Evolutionary conservation across 2,329 filamentous ascomycete genomes (phyloP).

Genomic region (Dothistroma pini): DNA sequence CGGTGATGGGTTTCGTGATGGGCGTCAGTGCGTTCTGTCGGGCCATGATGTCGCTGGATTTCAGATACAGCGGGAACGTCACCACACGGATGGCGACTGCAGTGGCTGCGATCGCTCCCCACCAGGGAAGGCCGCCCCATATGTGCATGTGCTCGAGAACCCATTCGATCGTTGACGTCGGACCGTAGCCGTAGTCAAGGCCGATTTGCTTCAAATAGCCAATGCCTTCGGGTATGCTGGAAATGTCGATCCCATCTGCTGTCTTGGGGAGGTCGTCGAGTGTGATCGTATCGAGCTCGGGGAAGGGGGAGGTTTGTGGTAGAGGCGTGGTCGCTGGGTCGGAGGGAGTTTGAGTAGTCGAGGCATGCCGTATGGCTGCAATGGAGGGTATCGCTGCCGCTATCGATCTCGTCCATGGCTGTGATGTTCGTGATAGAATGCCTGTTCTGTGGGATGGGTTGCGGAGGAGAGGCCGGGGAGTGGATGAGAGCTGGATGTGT

Average conservation of each 20-base stretch:
- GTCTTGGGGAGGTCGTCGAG: slow-evolving; percentile 36
- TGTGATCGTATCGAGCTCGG: slow-evolving; percentile 33
- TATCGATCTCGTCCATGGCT: slow-evolving; percentile 15
- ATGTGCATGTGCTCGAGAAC: slow-evolving; percentile 79
- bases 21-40: slow-evolving; percentile 60
- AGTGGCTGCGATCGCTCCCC: slow-evolving; percentile 65
- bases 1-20: slow-evolving; percentile 53
- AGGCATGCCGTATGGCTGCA: slow-evolving; percentile 25
- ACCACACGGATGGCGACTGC: slow-evolving; percentile 61
- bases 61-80: slow-evolving; percentile 64
- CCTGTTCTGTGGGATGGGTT: slow-evolving; percentile 7
- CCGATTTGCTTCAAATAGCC: slow-evolving; percentile 82
- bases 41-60: slow-evolving; percentile 59
- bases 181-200: slow-evolving; percentile 81
- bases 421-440: slow-evolving; percentile 9
- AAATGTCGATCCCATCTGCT: slow-evolving; percentile 9
- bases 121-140: slow-evolving; percentile 74
- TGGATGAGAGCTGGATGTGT: slow-evolving; percentile 28
- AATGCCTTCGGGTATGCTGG: slow-evolving; percentile 63
- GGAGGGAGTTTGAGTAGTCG: slow-evolving; percentile 26
- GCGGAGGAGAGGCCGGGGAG: slow-evolving; percentile 16
- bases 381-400: slow-evolving; percentile 18
- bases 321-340: slow-evolving; percentile 28
- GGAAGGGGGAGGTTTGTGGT: slow-evolving; percentile 22
- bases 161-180: slow-evolving; percentile 70